phyloP scores from a whole-genome alignment of 1,284 basidiomycete genomes.

The Mixia osmundae region DNA sequence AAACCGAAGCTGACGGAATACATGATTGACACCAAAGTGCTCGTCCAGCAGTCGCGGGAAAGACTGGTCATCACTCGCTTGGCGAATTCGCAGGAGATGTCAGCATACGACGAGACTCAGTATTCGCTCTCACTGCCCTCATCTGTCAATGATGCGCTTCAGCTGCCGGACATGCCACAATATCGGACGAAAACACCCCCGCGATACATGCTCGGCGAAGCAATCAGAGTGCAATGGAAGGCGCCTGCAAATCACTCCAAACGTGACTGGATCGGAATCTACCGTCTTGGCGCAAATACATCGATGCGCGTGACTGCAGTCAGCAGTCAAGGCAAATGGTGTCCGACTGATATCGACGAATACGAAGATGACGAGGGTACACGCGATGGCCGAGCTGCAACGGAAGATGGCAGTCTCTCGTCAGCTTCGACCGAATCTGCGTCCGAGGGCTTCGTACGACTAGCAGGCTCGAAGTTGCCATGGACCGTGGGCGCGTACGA shows the following conservation, averaged over 20 bases:
- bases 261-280: slow-evolving; percentile 88
- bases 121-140: background rate
- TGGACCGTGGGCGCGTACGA: slow-evolving; percentile 76
- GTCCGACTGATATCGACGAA: slow-evolving; percentile 70
- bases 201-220: slow-evolving; percentile 71
- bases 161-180: slow-evolving; percentile 30
- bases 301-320: slow-evolving; percentile 59
- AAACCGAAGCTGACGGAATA: slow-evolving; percentile 20
- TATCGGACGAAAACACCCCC: slow-evolving; percentile 23
- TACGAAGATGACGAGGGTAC: slow-evolving; percentile 65
- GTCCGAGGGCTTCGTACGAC: too few relatives aligned
- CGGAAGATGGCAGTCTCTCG: slow-evolving; percentile 11
- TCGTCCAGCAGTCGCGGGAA: slow-evolving; percentile 77
- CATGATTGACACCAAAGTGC: slow-evolving; percentile 69
- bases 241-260: slow-evolving; percentile 69
- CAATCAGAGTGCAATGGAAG: slow-evolving; percentile 63
- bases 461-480: background rate
- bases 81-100: background rate
- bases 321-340: slow-evolving; percentile 76
- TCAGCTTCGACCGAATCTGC: slow-evolving; percentile 22
- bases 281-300: slow-evolving; percentile 60
- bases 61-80: slow-evolving; percentile 63
- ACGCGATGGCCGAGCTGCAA: slow-evolving; percentile 20
- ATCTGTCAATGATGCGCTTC: slow-evolving; percentile 3
- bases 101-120: background rate